Percentiles rank a stretch among this genome's conserved stretches.
Evolutionary conservation across 2,329 filamentous ascomycete species (phyloP).

Genomic region (Colletotrichum horii): DNA sequence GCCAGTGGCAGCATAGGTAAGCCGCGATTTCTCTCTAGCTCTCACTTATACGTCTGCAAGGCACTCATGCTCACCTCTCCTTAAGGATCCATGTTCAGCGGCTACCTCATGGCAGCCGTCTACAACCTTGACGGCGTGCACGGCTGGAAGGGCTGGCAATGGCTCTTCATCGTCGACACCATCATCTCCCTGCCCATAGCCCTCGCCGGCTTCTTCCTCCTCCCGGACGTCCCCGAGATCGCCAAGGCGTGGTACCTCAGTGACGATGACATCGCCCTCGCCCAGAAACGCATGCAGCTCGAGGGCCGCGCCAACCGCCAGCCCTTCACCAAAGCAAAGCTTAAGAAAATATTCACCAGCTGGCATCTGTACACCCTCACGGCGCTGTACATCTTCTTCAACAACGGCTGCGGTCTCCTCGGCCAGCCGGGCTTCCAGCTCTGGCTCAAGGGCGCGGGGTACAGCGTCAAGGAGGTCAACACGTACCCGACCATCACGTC

Average conservation of each 20-base stretch:
- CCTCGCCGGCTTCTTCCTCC: constrained; percentile 24
- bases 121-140: constrained; percentile 37
- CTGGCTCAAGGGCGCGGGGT: constrained; percentile 50
- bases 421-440: constrained; percentile 61
- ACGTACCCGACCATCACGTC: constrained; percentile 64
- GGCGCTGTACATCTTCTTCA: constrained; percentile 67
- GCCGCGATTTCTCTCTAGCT: accelerated
- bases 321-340: constrained; percentile 49
- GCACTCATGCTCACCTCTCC: neutral
- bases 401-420: constrained; percentile 56
- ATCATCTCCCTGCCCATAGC: constrained; percentile 28
- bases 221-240: constrained; percentile 26
- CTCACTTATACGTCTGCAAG: accelerated
- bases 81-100: constrained; percentile 27
- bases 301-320: constrained; percentile 49
- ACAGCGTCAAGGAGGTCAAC: constrained; percentile 49
- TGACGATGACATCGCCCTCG: constrained; percentile 40
- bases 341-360: constrained; percentile 64
- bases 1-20: constrained; percentile 26
- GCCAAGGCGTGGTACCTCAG: constrained; percentile 29
- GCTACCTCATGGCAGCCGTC: constrained; percentile 41
- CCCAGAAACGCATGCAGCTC: constrained; percentile 43
- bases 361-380: constrained; percentile 70
- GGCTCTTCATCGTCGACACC: constrained; percentile 46
- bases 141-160: constrained; percentile 39